A percentile compares a stretch with the other conserved stretches of the same genome.
These are phyloP conservation scores for Lenzites betulinus DNA, from an alignment of 768 basidiomycete genomes.

Conservation along the genomic window DNA sequence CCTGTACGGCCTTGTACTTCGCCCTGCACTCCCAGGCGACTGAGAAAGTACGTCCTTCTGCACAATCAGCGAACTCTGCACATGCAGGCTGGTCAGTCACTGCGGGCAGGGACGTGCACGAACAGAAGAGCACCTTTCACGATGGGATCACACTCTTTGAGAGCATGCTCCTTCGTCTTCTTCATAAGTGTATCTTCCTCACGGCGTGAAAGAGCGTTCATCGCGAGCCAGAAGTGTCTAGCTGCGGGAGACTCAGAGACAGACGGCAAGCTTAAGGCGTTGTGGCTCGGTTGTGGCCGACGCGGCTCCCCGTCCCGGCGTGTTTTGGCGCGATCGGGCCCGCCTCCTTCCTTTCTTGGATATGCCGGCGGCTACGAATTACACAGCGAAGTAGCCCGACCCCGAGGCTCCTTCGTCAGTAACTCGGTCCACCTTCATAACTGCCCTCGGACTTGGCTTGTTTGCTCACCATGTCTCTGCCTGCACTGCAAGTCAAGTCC, in stretches of 20 bases:
- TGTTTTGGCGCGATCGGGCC: conserved; percentile 10
- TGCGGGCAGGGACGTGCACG: neutral
- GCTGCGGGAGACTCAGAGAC: conserved; percentile 2
- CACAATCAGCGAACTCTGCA: conserved; percentile 84
- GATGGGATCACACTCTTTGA: conserved; percentile 74
- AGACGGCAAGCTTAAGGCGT: conserved; percentile 12
- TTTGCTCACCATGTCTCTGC: neutral
- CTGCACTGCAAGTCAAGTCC: conserved; percentile 5
- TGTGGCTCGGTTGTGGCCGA: conserved; percentile 10
- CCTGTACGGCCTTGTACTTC: conserved; percentile 68
- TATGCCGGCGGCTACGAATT: conserved; percentile 19
- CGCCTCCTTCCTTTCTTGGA: neutral
- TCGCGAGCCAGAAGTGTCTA: conserved; percentile 31
- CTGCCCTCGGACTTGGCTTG: neutral
- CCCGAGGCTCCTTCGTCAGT: neutral
- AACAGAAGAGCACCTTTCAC: conserved; percentile 59
- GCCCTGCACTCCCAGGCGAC: conserved; percentile 83
- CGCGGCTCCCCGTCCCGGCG: conserved; percentile 21
- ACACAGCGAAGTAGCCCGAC: conserved; percentile 3
- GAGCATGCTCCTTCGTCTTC: conserved; percentile 74
- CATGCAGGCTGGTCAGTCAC: neutral
- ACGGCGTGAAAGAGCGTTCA: conserved; percentile 84
- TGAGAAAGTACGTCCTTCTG: conserved; percentile 76
- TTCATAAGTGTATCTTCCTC: conserved; percentile 88
- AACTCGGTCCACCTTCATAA: conserved; percentile 1